Base-by-base conservation (phyloP, 1,139 yeast species). In the Entelexis paramagnoliae region DNA sequence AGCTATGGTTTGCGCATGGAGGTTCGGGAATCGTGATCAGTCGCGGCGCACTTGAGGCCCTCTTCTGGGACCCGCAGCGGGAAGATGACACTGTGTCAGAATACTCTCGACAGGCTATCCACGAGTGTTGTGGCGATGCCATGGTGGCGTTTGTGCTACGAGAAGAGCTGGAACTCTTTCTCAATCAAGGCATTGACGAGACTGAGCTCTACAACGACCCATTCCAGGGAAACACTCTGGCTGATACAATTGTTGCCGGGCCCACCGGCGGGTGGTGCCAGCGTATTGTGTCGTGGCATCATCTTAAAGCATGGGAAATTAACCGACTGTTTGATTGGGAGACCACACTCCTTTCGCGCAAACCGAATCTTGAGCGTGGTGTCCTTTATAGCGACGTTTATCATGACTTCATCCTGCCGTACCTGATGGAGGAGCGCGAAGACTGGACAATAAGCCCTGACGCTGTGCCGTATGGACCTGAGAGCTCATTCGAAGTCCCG, bases 291-390 rank as follows among this genome's bases (percentile, higher is more conserved):
- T 56, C 68, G 1, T 66, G 66, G 62, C 71, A 68, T 51, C 70
- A 68, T 46, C 45, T 66, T n/a, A 51, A 55, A 10, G 58, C 68
- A 16, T 63, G 59, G 48, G 70, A 68, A 32, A 59, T 66, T 38
- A 70, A 68, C 56, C 51, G 59, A 20, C 56, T 68, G 35, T 68
- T 64, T 64, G 70, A 67, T 51, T 68, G 68, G 56, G 71, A 68
- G 48, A 59, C 63, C 26, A 50, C 62, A 26, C 51, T 61, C 46
- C 61, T 62, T 11, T 63, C 64, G 6, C 56, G 62, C 26, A 43
- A 38, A 32, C 43, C 39, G 8, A 47, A 33, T 29, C 17, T 24
- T 2, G 20, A 32, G 5, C 46, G 48, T 16, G 53, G 55, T 24
- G 62, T 68, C 45, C 62, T 62, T 5, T 65, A 62, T 53, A 56